phyloP scores from a whole-genome alignment of 257 asterid genomes.

The Solanum etuberosum region DNA sequence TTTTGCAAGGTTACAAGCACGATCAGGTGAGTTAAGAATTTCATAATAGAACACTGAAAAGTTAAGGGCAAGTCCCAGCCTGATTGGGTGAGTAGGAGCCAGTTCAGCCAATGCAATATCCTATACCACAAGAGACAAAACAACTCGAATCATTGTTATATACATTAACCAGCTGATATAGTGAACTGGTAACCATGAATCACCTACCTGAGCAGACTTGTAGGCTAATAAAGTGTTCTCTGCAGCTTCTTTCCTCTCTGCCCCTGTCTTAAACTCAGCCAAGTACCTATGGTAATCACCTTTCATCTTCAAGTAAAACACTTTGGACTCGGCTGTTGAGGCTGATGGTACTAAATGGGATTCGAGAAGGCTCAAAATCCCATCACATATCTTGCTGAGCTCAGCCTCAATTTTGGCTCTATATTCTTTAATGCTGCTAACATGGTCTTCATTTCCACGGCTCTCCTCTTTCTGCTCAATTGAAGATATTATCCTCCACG shows the following conservation, averaged over 20 bases:
- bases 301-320: conserved; percentile 19
- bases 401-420: conserved; percentile 14
- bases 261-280: conserved; percentile 12
- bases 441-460: conserved; percentile 14
- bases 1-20: conserved; percentile 16
- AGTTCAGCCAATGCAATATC: conserved; percentile 15
- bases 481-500: conserved; percentile 16
- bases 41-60: conserved; percentile 12
- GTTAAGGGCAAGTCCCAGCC: conserved; percentile 20
- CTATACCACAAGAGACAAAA: background rate
- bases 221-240: conserved; percentile 13
- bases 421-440: conserved; percentile 7
- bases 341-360: conserved; percentile 10
- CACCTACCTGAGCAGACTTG: conserved; percentile 14
- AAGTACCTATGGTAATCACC: conserved; percentile 16
- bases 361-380: conserved; percentile 14
- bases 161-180: background rate
- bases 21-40: conserved; percentile 11
- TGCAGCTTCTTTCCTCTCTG: conserved; percentile 12
- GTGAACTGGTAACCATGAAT: background rate
- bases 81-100: conserved; percentile 14
- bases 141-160: background rate
- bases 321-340: conserved; percentile 12
- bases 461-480: conserved; percentile 16
- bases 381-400: conserved; percentile 13